phyloP scores from a whole-genome alignment of 345 rosid genomes.

The Corchorus olitorius region DNA sequence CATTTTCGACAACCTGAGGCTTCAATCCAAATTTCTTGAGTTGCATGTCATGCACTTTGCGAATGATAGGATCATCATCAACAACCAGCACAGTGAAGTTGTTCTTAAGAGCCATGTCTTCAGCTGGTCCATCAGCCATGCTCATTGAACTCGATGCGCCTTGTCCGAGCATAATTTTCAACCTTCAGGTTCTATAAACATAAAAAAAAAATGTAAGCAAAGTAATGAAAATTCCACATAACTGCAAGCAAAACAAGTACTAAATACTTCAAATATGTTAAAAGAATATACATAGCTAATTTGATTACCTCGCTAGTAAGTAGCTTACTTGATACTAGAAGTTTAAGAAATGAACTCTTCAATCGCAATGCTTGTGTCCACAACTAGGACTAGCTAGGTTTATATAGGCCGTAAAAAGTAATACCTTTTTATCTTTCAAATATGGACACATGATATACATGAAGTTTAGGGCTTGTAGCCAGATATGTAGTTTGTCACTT shows the following conservation, averaged over 20 bases:
- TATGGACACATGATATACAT: conserved; percentile 1
- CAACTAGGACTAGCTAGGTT: not conserved
- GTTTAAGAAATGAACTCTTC: not conserved
- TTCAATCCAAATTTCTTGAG: conserved; percentile 20
- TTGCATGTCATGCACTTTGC: conserved; percentile 21
- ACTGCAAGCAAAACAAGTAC: too few species aligned
- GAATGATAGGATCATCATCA: conserved; percentile 30
- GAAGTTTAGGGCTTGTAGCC: not conserved
- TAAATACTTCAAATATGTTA: too few species aligned
- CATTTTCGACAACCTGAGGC: conserved; percentile 29
- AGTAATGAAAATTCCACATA: not conserved
- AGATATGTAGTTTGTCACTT: not conserved
- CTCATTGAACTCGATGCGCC: conserved; percentile 2
- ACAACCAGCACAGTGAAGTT: conserved; percentile 35
- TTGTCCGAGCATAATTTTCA: not conserved
- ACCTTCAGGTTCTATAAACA: not conserved
- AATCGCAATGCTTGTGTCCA: not conserved
- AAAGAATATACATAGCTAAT: not conserved
- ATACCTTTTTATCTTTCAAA: not conserved
- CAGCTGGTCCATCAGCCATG: not conserved
- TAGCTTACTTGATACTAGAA: not conserved
- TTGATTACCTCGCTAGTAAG: not conserved
- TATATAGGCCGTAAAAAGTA: conserved; percentile 3
- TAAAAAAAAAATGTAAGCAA: not conserved
- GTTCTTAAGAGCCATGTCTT: not conserved